Evolutionary conservation across 2,329 filamentous ascomycete species (phyloP), one percentile per base, ranked within the genome.

Genomic region (Trichoderma arundinaceum): DNA sequence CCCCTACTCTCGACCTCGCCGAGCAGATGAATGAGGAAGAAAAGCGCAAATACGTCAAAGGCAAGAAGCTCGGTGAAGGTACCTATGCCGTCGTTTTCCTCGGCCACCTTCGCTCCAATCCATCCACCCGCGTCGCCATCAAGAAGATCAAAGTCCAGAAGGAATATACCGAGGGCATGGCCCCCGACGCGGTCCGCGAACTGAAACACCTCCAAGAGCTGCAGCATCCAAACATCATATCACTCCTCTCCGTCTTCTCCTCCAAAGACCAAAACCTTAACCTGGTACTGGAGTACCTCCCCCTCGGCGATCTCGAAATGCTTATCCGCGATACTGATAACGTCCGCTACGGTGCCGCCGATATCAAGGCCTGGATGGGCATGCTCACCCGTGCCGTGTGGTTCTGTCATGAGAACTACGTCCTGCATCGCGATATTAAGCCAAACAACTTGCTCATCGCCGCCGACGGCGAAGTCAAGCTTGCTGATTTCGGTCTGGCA

Each of bases 301-400:
- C 94, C 0, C 87, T 92, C n/a, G 94, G 95, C 70, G 95, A 99
- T 78, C 85, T 99, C 33, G 92, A 98, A 78, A 92, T 94, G 85
- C 86, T 99, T 66, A 96, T 97, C 77, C 92, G 92, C 76, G 94
- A 98, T 78, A 88, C 86, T 35, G 86, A 89, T 52, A 82, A 82
- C 62, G 89, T 97, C 53, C 87, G 88, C 63, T 98, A 98, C 77
- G 91, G 91, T 68, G 87, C 88, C 10, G 91, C 92, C 17, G 95
- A 99, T 77, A 93, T 98, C 77, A 99, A 99, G 78, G 91, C 93
- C 15, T 99, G 95, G 95, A 96, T 97, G 90, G 92, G 91, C 69
- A 98, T 98, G 95, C 85, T 98, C n/a, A 87, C 86, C 33, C 89
- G 94, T 48, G 95, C 91, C 32, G 88, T 98, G 33, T 96, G 92